Base-by-base conservation (phyloP, 1,284 basidiomycete species). In the Leccinum variabile region DNA sequence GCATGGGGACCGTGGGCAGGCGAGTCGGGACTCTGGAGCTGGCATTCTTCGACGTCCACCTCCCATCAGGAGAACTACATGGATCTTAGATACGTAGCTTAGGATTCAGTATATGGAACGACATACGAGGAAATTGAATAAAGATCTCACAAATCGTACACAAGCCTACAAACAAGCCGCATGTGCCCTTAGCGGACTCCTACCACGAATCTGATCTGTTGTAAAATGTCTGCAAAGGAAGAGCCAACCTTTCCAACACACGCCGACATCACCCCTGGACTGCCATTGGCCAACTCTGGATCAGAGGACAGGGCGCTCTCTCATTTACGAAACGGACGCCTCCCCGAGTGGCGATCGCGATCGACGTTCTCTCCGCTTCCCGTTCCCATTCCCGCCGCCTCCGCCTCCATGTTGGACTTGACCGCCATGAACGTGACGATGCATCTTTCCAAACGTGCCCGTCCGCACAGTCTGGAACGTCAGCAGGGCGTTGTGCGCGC, bases 401-500 rank as follows among this genome's bases (percentile, higher is more conserved):
- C 37, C 37, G 7, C 37, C 14, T 8, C 37, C 37, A 46, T 46
- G 44, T n/a, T 46, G 44, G 5, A 11, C 18, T 6, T 46, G 44
- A 6, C 44, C 9, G 10, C 10, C 18, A 1, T 18, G 44, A 46
- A 5, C 18, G 0, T 46, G 44, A 11, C 18, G 62, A 41, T 68
- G 50, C 41, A 44, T 57, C 18, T 56, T 65, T 1, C 66, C 61
- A 14, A 69, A 70, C 14, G 33, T 60, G 2, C 70, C 70, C 0
- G 61, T 56, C n/a, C 49, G 30, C 1, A 59, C 55, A 1, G 66
- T 61, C 18, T 71, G 66, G 39, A 62, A 69, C 1, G 70, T 72
- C 16, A 69, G 60, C 6, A 76, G 56, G 3, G 68, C 68, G 56
- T 77, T 76, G 63, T 79, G 78, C 33, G 74, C 65, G 46, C 79